Percentiles rank a stretch among this genome's conserved stretches.
Conservation (phyloP, 306 rosid species). For the Astragalus membranaceus region DNA sequence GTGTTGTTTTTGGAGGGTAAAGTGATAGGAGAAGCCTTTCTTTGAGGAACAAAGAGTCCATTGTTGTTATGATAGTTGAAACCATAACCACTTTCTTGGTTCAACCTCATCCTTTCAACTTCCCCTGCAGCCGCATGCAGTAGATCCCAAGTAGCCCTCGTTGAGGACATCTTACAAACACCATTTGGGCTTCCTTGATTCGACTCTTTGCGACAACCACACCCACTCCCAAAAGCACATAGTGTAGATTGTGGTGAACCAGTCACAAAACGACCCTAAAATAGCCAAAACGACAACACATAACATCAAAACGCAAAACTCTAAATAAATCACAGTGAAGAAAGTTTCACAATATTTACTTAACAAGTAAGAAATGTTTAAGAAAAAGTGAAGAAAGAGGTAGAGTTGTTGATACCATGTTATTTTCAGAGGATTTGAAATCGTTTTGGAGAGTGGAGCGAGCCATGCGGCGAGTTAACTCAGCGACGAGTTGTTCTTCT, state of each 20-base stretch:
- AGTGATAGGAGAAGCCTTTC: conserved; percentile 30
- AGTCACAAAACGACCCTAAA: conserved; percentile 30
- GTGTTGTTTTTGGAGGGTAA: conserved; percentile 2
- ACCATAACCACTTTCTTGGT: conserved; percentile 16
- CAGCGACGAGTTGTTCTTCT: conserved; percentile 58
- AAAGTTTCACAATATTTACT: too few species aligned
- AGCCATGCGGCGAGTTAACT: conserved; percentile 45
- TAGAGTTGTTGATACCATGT: conserved; percentile 21
- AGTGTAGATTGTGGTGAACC: conserved; percentile 85
- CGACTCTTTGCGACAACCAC: conserved; percentile 45
- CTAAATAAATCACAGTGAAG: background rate
- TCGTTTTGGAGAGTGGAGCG: conserved; percentile 33
- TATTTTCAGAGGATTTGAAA: conserved; percentile 3
- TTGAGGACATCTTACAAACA: conserved; percentile 27
- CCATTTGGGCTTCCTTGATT: conserved; percentile 59
- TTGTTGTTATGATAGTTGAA: background rate
- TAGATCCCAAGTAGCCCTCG: conserved; percentile 66
- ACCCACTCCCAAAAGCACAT: conserved; percentile 31
- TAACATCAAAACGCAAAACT: background rate
- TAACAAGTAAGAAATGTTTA: too few species aligned
- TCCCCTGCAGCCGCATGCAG: conserved; percentile 84
- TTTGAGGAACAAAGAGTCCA: conserved; percentile 17
- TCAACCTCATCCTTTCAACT: conserved; percentile 59
- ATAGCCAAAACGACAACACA: background rate
- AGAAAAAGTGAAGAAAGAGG: background rate